Base-by-base conservation (phyloP, 2,329 filamentous ascomycete genomes). In the Cytospora schulzeri region DNA sequence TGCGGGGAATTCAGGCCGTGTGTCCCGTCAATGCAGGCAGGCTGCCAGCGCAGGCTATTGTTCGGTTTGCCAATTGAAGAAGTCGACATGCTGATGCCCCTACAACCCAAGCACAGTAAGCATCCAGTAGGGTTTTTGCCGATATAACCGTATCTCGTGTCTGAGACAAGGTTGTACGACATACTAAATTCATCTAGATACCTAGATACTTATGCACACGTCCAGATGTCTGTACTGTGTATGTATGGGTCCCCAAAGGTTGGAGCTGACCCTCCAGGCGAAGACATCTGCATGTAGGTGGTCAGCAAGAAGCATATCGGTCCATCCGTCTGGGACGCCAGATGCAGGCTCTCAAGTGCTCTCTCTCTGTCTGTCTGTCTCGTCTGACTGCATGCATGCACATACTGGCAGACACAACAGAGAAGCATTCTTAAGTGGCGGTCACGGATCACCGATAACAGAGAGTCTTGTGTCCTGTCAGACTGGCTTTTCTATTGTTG, bases 301-400 rank as follows among this genome's bases (percentile, higher is more conserved):
- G 60, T 57, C 54, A 57, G 60, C 60, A 62, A 48, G 24, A 58
- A 57, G 60, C 41, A 51, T 29, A 35, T 62, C 60, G 41, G 60
- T 29, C 53, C 41, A 29, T 57, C 53, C 29, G 53, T 38, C 17
- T 57, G 29, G 60, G 38, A 41, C 48, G 28, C 31, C 14, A 50
- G 33, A 29, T 22, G 41, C n/a, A 38, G 35, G 33, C 8, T n/a
- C n/a, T n/a, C n/a, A n/a, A n/a, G n/a, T 15, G 33, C 14, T 35
- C n/a, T n/a, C n/a, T n/a, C n/a, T n/a, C n/a, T 4, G 29, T 11
- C 33, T 35, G 33, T 8, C 9, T 35, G 33, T 14, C 14, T 38
- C 1, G 35, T 38, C 35, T 38, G 35, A 38, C 35, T 15, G 35
- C 17, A 9, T 38, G 35, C 35, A 15, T 38, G 12, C 35, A 8